Base-by-base conservation (phyloP, 805 yeast genomes). In the Candida lessepsii region DNA sequence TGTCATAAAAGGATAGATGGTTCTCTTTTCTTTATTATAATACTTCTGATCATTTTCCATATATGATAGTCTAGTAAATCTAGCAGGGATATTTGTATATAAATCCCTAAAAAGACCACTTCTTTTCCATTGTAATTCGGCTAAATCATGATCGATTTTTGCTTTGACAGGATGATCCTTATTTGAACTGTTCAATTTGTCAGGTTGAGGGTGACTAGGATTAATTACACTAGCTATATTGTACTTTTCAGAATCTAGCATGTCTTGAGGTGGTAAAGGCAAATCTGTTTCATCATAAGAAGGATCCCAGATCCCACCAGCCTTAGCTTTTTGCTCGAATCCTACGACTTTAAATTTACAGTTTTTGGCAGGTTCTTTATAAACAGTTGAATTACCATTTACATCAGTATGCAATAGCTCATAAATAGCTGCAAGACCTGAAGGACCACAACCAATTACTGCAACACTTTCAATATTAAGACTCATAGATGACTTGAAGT, bases 261-360 rank as follows among this genome's bases (percentile, higher is more conserved):
- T 20, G 2, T 58, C 55, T 35, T 65, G 69, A 7, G 65, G 60
- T 10, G 65, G 65, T 9, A 54, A 45, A 1, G 48, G 45, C 11
- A 50, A 50, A 39, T 55, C 65, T 2, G 58, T 38, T 9, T 49
- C 28, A 9, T 42, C 47, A 17, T 48, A 49, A 11, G 49, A 51
- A 4, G 60, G 58, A 11, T 63, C 49, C 77, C 77, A 72, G 4
- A 70, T 63, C 1, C 78, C 78, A n/a, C 78, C 78, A 20, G 71
- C 54, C 9, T 52, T 45, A 9, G 45, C 47, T 25, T 67, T 68
- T 41, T 67, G 73, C 46, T 73, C 78, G 50, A 71, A 72, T 1
- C 67, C 75, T 10, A 67, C 69, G 14, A 71, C 46, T 33, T 53
- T 24, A 40, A 66, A 66, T 16, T 51, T 53, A 1, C 55, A 56